Base-by-base conservation (phyloP, 2,329 filamentous ascomycete genomes). In the Blastomyces gilchristii region DNA sequence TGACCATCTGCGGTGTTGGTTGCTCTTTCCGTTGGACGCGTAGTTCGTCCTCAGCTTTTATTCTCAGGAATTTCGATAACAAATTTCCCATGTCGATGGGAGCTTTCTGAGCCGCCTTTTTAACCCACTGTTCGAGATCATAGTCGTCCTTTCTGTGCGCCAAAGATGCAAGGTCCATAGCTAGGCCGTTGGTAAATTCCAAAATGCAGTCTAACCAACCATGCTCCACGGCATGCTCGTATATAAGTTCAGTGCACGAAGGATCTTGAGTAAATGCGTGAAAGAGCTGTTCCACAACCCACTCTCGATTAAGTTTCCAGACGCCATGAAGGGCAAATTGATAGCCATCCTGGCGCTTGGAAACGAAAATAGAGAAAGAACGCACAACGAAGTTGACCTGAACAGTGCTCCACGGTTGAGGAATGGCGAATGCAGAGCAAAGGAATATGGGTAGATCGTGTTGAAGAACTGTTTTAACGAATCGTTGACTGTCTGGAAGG, bases 321-420 rank as follows among this genome's bases (percentile, higher is more conserved):
- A 96, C 79, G 64, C 91, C 92, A 71, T 96, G 88, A 63, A 99
- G 83, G 16, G 96, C 93, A 66, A 97, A 95, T 67, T 92, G 87
- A 73, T 90, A 89, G 62, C 92, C 85, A 4, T 87, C 82, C 12
- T 91, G 86, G 63, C 86, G 84, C 74, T 92, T 92, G 70, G 87
- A 83, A 37, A 97, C 81, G 72, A 96, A 97, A 12, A 89, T 88
- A 60, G 90, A 87, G 69, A 97, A 93, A 28, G 80, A 75, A 62
- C 77, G 74, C 64, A 79, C 69, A 41, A 82, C 75, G 56, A 81
- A 78, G 64, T 75, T 79, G 60, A 80, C 76, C 59, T 82, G 79
- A 25, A 78, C 75, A 62, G 70, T 70, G 4, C 75, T 77, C 79
- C 80, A 82, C 16, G 80, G 78, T 64, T 81, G 79, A 37, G 79